phyloP scores from a whole-genome alignment of 371 early-diverging fungal genomes.

The Mortierella sp. region DNA sequence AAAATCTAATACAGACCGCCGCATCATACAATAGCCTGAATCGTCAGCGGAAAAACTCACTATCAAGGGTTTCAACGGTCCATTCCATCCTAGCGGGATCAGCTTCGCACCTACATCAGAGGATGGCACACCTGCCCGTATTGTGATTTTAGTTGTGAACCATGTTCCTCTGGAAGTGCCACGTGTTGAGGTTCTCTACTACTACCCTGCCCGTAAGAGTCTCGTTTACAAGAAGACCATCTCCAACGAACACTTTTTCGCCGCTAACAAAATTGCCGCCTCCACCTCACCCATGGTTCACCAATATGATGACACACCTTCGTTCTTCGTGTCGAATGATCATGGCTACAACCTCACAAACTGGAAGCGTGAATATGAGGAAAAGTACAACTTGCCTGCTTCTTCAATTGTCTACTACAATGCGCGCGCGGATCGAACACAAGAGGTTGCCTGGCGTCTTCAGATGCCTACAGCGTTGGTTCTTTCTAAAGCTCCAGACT shows the following conservation, averaged over 20 bases:
- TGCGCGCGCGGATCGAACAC: conserved; percentile 44
- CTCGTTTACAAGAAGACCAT: conserved; percentile 57
- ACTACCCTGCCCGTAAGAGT: conserved; percentile 52
- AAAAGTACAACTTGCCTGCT: conserved; percentile 54
- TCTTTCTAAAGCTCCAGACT: conserved; percentile 14
- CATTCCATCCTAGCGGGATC: conserved; percentile 55
- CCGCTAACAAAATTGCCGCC: conserved; percentile 55
- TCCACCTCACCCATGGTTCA: conserved; percentile 20
- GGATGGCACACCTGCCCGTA: conserved; percentile 53
- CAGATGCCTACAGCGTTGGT: conserved; percentile 46
- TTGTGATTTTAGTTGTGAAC: conserved; percentile 50
- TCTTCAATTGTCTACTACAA: conserved; percentile 48
- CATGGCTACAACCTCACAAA: conserved; percentile 53
- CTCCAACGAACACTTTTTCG: conserved; percentile 40
- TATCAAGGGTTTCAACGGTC: conserved; percentile 47
- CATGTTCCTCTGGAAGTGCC: conserved; percentile 51
- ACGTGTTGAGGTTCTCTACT: conserved; percentile 54
- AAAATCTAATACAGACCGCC: neutral
- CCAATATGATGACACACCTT: conserved; percentile 48
- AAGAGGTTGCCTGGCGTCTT: conserved; percentile 53
- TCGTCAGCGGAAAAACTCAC: conserved; percentile 44
- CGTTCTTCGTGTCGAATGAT: conserved; percentile 49
- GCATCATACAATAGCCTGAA: conserved; percentile 26
- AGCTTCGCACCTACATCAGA: conserved; percentile 40
- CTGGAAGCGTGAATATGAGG: conserved; percentile 57